phyloP scores from a whole-genome alignment of 352 stramenopile genomes.

The Pythium oligandrum region DNA sequence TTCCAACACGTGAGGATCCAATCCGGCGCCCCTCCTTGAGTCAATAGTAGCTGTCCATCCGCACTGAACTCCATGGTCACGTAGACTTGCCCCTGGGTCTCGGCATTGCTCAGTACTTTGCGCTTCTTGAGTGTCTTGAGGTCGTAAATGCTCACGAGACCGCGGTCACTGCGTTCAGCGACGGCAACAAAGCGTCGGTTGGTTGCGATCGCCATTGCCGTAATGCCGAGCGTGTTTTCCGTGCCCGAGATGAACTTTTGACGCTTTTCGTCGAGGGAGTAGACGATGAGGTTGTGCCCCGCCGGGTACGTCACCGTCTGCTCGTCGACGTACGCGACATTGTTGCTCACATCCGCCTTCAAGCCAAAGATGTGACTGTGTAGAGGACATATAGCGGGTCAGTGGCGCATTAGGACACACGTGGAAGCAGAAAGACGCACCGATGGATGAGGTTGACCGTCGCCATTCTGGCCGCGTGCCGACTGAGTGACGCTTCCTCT shows the following conservation, averaged over 20 bases:
- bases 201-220: slow-evolving; percentile 57
- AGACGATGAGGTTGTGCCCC: slow-evolving; percentile 85
- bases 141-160: no score
- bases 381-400: background rate
- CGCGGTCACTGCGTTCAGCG: no score
- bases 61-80: slow-evolving; percentile 87
- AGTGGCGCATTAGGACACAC: background rate
- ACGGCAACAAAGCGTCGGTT: slow-evolving; percentile 56
- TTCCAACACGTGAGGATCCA: slow-evolving; percentile 91
- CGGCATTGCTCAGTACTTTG: slow-evolving; percentile 79
- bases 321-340: slow-evolving; percentile 83
- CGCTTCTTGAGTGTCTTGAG: no score
- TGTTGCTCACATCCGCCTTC: slow-evolving; percentile 80
- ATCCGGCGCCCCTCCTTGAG: slow-evolving; percentile 78
- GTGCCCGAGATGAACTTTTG: slow-evolving; percentile 88
- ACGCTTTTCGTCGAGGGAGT: slow-evolving; percentile 87
- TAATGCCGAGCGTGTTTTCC: slow-evolving; percentile 70
- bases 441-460: slow-evolving; percentile 39
- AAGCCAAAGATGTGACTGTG: slow-evolving; percentile 88
- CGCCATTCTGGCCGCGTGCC: slow-evolving; percentile 18
- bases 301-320: slow-evolving; percentile 80
- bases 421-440: slow-evolving; percentile 11
- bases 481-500: no score
- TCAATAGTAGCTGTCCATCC: slow-evolving; percentile 89
- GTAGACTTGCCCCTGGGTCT: slow-evolving; percentile 59